Base-by-base conservation (phyloP, 306 rosid species). In the Lithocarpus polystachyus region DNA sequence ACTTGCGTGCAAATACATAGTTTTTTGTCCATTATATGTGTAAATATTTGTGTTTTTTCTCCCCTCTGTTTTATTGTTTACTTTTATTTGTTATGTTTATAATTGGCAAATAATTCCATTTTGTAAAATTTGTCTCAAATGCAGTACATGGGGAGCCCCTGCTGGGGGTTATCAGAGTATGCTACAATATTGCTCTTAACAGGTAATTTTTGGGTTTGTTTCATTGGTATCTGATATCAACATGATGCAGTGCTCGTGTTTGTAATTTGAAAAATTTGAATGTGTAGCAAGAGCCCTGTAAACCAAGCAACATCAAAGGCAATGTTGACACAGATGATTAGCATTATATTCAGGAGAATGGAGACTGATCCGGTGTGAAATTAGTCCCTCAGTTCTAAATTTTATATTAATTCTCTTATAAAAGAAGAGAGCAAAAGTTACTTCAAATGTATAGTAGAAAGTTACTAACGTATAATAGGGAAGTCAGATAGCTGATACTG, bases 281-380 rank as follows among this genome's bases (percentile, higher is more conserved):
- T 77, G 73, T 87, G 86, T 76, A 96, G 99, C 87, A 96, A 96
- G 95, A 93, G 97, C 86, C 97, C 98, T 59, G 87, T 96, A 84
- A 96, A 96, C 86, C 99, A 96, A 89, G 98, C 97, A 82, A 96
- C 99, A 12, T 89, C 99, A 74, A 96, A 96, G 91, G 99, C 99
- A 77, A 96, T 96, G 99, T 91, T 96, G 84, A 96, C 98, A 6
- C 99, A 96, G 85, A 96, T 96, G 98, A 84, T 92, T 84, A 93
- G 97, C 93, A 91, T 96, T 71, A 29, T 87, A 76, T 87, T 93
- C 81, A 90, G 94, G 89, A 93, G 98, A 85, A 96, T 96, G 98
- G 99, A 96, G 87, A 96, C 93, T 40, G 94, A 93, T 78, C 89
- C 75, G 88, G 99, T 93, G 80, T 43, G 82, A 20, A 60, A 84